phyloP scores from a whole-genome alignment of 2,329 filamentous ascomycete species.

The Blastomyces emzantsi region DNA sequence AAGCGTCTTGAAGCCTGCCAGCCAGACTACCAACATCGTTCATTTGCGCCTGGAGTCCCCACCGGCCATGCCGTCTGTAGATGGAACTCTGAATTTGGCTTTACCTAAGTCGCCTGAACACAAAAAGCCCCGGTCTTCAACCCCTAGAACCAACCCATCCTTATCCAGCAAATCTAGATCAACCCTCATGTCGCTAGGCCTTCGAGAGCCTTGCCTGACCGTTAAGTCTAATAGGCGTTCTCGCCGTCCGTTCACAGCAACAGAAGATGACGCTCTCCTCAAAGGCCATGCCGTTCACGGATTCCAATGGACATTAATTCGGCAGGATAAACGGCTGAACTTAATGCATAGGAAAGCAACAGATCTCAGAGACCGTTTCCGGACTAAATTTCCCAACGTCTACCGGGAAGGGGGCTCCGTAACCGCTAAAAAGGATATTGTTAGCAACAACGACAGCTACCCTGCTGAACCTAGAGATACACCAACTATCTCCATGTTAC shows the following conservation, averaged over 20 bases:
- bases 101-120: constrained; percentile 7
- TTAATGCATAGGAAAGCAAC: constrained; percentile 47
- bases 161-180: constrained; percentile 27
- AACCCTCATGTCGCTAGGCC: constrained; percentile 36
- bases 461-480: not conserved
- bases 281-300: constrained; percentile 52
- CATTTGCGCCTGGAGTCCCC: constrained; percentile 10
- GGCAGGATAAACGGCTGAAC: constrained; percentile 45
- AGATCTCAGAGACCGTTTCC: constrained; percentile 54
- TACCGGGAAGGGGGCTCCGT: constrained; percentile 42
- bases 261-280: constrained; percentile 51
- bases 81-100: not conserved
- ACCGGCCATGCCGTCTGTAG: constrained; percentile 5
- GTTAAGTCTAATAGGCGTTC: constrained; percentile 43
- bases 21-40: not conserved
- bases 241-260: constrained; percentile 47
- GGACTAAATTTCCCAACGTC: constrained; percentile 49
- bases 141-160: constrained; percentile 22
- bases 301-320: constrained; percentile 52
- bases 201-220: constrained; percentile 41
- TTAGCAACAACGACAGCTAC: not conserved
- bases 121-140: constrained; percentile 15
- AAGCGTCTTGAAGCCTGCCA: not conserved
- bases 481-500: not conserved
- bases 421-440: constrained; percentile 23